Conservation (phyloP, 106 monocot genomes). For the Ottelia alismoides region DNA sequence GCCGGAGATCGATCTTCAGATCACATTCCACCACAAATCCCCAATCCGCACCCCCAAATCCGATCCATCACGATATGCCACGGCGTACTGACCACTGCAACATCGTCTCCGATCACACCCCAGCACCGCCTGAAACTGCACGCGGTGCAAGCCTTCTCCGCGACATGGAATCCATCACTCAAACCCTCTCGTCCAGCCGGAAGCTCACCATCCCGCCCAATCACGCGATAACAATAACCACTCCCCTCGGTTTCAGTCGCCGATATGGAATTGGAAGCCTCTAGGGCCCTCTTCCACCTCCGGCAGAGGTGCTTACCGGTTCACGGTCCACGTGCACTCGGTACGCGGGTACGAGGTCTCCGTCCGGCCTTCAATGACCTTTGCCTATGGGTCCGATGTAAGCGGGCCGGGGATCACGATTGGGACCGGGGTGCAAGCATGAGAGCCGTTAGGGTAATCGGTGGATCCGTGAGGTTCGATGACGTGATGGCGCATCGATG, state of each 20-base stretch:
- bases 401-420: conserved; percentile 29
- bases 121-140: conserved; percentile 4
- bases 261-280: conserved; percentile 59
- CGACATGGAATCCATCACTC: conserved; percentile 50
- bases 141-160: conserved; percentile 33
- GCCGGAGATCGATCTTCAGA: too few species aligned
- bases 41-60: too few species aligned
- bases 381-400: conserved; percentile 47
- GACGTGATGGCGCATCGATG: conserved; percentile 54
- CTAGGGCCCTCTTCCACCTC: conserved; percentile 60
- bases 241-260: conserved; percentile 17
- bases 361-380: conserved; percentile 32
- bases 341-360: conserved; percentile 44
- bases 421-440: conserved; percentile 22
- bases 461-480: conserved; percentile 48
- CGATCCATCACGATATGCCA: too few species aligned
- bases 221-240: too few species aligned
- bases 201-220: conserved; percentile 10
- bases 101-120: too few species aligned
- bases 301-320: conserved; percentile 59
- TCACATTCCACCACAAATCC: too few species aligned
- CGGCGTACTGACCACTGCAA: too few species aligned
- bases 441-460: conserved; percentile 27
- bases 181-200: conserved; percentile 39
- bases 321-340: conserved; percentile 77